Percentiles rank a stretch among this genome's conserved stretches.
Conservation (phyloP, 495 filamentous ascomycete genomes). For the Hypoxylon intermedium region DNA sequence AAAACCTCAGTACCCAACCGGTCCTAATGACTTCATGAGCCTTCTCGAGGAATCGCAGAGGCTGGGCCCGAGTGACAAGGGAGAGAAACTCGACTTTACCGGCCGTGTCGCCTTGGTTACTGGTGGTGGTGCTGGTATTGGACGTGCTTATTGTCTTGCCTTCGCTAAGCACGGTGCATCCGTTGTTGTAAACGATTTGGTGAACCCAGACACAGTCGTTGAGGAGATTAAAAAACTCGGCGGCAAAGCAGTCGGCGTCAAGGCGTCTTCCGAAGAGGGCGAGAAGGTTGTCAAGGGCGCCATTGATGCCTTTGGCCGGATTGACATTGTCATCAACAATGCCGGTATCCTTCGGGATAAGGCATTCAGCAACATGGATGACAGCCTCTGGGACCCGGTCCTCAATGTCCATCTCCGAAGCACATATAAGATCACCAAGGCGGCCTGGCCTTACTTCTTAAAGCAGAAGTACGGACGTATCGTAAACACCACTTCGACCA, state of each 20-base stretch:
- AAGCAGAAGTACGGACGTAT: slow-evolving; percentile 99
- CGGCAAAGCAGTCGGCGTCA: slow-evolving; percentile 90
- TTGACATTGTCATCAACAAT: slow-evolving; percentile 97
- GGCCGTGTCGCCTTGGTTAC: slow-evolving; percentile 92
- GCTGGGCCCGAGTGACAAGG: slow-evolving; percentile 73
- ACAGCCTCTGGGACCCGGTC: slow-evolving; percentile 91
- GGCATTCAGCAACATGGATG: slow-evolving; percentile 97
- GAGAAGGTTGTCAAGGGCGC: slow-evolving; percentile 90
- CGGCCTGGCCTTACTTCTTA: slow-evolving; percentile 95
- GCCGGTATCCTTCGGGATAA: slow-evolving; percentile 97
- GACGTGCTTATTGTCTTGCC: slow-evolving; percentile 87
- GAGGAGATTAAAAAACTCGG: slow-evolving; percentile 89
- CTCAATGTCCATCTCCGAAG: slow-evolving; percentile 91
- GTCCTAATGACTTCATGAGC: slow-evolving; percentile 87
- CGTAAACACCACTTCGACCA: slow-evolving; percentile 94
- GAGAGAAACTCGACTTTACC: slow-evolving; percentile 83
- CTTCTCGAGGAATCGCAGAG: slow-evolving; percentile 87
- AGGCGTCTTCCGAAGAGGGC: slow-evolving; percentile 93
- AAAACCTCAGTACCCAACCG: slow-evolving; percentile 79
- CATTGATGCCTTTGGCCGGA: slow-evolving; percentile 91
- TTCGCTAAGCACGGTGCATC: slow-evolving; percentile 90
- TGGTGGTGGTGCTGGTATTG: slow-evolving; percentile 91
- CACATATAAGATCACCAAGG: slow-evolving; percentile 97
- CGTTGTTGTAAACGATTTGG: slow-evolving; percentile 93
- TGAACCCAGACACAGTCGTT: slow-evolving; percentile 91